Percentiles rank a stretch among this genome's conserved stretches.
Evolutionary conservation across 2,329 filamentous ascomycete species (phyloP).

Genomic region (Pezicula carpinea): DNA sequence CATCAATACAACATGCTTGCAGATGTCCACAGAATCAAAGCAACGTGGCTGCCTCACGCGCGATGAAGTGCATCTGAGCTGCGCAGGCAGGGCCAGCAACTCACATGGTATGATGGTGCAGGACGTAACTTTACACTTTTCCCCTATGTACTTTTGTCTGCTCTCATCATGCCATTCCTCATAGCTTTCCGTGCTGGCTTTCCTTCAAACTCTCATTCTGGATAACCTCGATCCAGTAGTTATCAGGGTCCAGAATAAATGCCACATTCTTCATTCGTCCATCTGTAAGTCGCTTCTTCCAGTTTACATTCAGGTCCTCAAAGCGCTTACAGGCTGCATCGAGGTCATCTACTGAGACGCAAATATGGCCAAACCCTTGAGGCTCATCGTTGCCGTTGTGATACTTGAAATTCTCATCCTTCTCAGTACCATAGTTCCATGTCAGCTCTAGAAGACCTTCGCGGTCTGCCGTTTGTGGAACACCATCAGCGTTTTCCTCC

Average conservation of each 20-base stretch:
- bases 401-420: slow-evolving; percentile 77
- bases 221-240: slow-evolving; percentile 76
- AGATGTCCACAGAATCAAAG: too few relatives aligned
- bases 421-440: slow-evolving; percentile 81
- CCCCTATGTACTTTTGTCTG: too few relatives aligned
- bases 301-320: slow-evolving; percentile 74
- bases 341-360: slow-evolving; percentile 82
- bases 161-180: too few relatives aligned
- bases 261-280: slow-evolving; percentile 92
- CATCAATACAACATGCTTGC: too few relatives aligned
- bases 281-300: slow-evolving; percentile 94
- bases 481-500: slow-evolving; percentile 47
- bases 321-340: slow-evolving; percentile 83
- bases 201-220: slow-evolving; percentile 68
- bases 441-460: slow-evolving; percentile 90
- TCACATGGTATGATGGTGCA: too few relatives aligned
- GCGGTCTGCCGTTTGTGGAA: slow-evolving; percentile 57
- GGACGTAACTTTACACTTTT: too few relatives aligned
- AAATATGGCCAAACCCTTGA: slow-evolving; percentile 92
- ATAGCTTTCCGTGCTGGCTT: background rate
- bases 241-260: slow-evolving; percentile 84
- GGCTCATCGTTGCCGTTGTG: slow-evolving; percentile 90
- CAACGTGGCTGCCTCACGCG: too few relatives aligned
- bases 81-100: too few relatives aligned
- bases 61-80: too few relatives aligned